Evolutionary conservation across 1,284 basidiomycete genomes (phyloP), one percentile per base, ranked within the genome.

Genomic region (Ganoderma sinense): DNA sequence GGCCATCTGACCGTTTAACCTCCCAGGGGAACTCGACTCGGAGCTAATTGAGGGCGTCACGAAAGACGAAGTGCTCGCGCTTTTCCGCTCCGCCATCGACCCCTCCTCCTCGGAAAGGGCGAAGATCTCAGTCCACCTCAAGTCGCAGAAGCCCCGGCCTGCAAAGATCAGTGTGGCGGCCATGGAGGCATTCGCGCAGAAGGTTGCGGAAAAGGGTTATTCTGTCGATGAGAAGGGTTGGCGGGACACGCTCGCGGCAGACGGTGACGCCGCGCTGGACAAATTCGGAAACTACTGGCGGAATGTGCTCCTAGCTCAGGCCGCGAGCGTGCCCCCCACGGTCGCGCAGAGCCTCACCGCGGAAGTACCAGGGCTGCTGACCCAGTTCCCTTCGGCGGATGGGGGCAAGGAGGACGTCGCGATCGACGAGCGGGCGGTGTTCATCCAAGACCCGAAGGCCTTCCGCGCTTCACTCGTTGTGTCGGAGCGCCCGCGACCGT

Each of bases 51-150:
- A 86, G 63, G 82, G 79, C 26, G 84, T 96, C 66, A 92, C 88
- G 10, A 96, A 96, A 82, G 82, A 89, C 8, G 94, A 98, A 33
- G 86, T 99, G 43, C 73, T 95, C n/a, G 79, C 86, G 7, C 82
- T 98, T 64, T 97, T 96, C 86, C 83, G 88, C 71, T 83, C 84
- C 31, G 86, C 87, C 68, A 88, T 96, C 59, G 91, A 96, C 79
- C 92, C 92, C 1, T 87, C 87, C 0, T 94, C 94, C 0, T 73
- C 84, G 39, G 86, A 84, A 2, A 89, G 95, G 55, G 85, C 91
- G 45, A 97, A 97, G 80, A 81, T 97, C 36, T 95, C 96, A 0
- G 83, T 96, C 20, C 96, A 98, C 76, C 83, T 95, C 79, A 82
- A 85, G 62, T 95, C 95, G 5, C 90, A 91, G 76, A 92, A 89